Conservation (phyloP, 495 filamentous ascomycete species). For the Staphylotrichum longicolle region DNA sequence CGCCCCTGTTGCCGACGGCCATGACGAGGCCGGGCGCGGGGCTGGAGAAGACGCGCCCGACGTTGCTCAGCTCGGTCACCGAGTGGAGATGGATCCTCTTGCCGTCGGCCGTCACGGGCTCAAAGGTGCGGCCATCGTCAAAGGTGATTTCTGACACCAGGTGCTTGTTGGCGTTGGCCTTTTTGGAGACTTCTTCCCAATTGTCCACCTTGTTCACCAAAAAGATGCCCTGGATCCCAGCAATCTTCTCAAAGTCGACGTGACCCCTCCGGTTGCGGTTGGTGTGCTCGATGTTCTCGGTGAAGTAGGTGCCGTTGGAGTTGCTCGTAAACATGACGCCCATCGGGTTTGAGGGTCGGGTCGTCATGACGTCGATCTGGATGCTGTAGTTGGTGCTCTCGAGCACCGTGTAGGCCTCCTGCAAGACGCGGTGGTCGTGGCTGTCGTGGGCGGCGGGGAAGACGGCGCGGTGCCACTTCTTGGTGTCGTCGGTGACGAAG, state of each 20-base stretch:
- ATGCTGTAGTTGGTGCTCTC: slow-evolving; percentile 97
- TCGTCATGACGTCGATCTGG: slow-evolving; percentile 86
- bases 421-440: slow-evolving; percentile 67
- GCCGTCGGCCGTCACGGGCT: slow-evolving; percentile 50
- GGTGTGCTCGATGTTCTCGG: slow-evolving; percentile 81
- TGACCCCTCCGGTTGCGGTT: slow-evolving; percentile 69
- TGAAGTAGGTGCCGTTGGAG: slow-evolving; percentile 94
- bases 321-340: slow-evolving; percentile 90
- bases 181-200: slow-evolving; percentile 66
- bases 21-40: slow-evolving; percentile 89
- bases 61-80: slow-evolving; percentile 73
- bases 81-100: slow-evolving; percentile 84
- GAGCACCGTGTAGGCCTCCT: slow-evolving; percentile 88
- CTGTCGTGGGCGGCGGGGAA: slow-evolving; percentile 54
- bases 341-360: slow-evolving; percentile 60
- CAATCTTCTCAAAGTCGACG: slow-evolving; percentile 92
- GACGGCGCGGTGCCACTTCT: slow-evolving; percentile 85
- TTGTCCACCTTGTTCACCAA: slow-evolving; percentile 89
- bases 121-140: slow-evolving; percentile 83
- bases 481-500: slow-evolving; percentile 73
- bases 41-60: slow-evolving; percentile 88
- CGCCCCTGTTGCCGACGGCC: slow-evolving; percentile 86
- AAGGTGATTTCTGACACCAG: slow-evolving; percentile 81
- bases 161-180: slow-evolving; percentile 55
- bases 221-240: slow-evolving; percentile 84